Base-by-base conservation (phyloP, 1,284 basidiomycete species). In the Heliocybe sulcata region DNA sequence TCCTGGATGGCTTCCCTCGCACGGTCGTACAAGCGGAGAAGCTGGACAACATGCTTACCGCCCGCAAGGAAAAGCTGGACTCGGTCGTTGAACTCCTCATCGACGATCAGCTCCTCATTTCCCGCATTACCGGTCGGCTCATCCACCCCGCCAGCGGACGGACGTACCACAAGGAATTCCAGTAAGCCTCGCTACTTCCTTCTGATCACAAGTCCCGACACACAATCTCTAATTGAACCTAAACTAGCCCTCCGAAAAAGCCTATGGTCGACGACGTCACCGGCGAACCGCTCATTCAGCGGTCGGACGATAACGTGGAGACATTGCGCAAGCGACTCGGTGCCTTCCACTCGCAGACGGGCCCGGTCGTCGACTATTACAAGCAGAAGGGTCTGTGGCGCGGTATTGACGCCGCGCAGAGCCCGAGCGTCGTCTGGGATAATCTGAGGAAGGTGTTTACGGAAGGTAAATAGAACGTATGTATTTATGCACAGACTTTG, bases 11-110 rank as follows among this genome's bases (percentile, higher is more conserved):
- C 20, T 99, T 99, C 85, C 96, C 96, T 33, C 90, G 97, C 52
- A 99, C 96, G 14, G 93, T 98, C 42, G 87, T 91, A n/a, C 97
- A 99, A 68, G 97, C 96, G 3, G 84, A 94, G 74, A 99, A 98
- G 74, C 85, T 99, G 59, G 96, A 98, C 70, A 74, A 77, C 60
- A 98, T 99, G 96, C 83, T 99, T 51, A 67, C 76, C 20, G 70
- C 67, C 14, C 87, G 92, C 67, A 85, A 90, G 64, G 93, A 98
- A 76, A 87, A 87, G 66, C 81, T 99, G 51, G 90, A 98, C 75
- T 88, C 87, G 55, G 95, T 94, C 56, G 83, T 98, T 51, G 90
- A 99, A 71, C 84, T 99, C 58, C 79, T 88, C 69, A 95, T 99
- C 68, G 88, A 92, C 61, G 96, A 99, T 76, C 87, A 92, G 65